Percentiles rank a stretch among this genome's conserved stretches.
Evolutionary conservation across 176 grass and related monocot genomes (phyloP).

Genomic region (Otatea glauca): DNA sequence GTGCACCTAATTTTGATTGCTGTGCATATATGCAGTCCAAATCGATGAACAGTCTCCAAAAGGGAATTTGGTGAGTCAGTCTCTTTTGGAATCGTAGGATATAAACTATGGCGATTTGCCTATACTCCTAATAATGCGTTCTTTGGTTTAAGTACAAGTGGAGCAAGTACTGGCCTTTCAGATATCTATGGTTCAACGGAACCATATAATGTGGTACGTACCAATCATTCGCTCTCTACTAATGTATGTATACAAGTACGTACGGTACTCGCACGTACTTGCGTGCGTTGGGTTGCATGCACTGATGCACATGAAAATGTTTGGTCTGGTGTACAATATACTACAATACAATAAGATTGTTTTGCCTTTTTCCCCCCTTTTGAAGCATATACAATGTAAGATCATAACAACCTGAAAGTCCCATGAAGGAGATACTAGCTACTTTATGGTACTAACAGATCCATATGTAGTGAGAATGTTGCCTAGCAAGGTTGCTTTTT

Average conservation of each 20-base stretch:
- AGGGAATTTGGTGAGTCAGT: not conserved
- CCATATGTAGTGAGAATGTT: constrained; percentile 28
- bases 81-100: not conserved
- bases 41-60: constrained; percentile 5
- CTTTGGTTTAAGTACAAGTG: not conserved
- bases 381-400: constrained; percentile 5
- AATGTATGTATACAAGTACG: not conserved
- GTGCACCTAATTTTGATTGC: constrained; percentile 17
- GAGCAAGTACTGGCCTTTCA: not conserved
- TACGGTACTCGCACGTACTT: not conserved
- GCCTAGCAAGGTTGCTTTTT: constrained; percentile 19
- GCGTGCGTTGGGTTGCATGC: not conserved
- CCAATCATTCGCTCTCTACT: constrained; percentile 2
- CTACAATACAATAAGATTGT: not conserved
- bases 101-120: not conserved
- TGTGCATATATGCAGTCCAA: not conserved
- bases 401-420: constrained; percentile 34
- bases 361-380: not conserved
- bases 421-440: not conserved
- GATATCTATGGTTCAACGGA: constrained; percentile 22
- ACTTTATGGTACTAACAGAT: constrained; percentile 51
- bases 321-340: not conserved
- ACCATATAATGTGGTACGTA: not conserved
- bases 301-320: not conserved
- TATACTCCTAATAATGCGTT: not conserved